A percentile compares a stretch with the other conserved stretches of the same genome.
Conservation (phyloP, 2,329 filamentous ascomycete species). For the Rhexocercosporidium sp. region DNA sequence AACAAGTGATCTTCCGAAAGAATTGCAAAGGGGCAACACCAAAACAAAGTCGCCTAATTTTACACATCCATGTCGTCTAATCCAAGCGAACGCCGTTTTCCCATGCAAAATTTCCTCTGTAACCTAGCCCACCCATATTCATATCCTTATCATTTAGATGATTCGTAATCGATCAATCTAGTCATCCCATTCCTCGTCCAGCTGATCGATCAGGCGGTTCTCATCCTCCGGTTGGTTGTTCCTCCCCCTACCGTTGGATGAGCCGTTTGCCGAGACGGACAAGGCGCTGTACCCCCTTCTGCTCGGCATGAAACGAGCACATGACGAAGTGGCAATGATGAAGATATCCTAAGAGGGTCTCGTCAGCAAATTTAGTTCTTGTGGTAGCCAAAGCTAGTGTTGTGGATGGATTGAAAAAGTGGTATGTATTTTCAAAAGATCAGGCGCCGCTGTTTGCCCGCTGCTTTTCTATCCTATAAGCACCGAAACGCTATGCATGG, state of each 20-base stretch:
- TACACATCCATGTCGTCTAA: conserved; percentile 18
- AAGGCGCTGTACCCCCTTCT: conserved; percentile 72
- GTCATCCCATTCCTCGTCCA: conserved; percentile 98
- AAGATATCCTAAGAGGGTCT: conserved; percentile 62
- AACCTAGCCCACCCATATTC: conserved; percentile 1
- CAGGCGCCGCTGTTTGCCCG: conserved; percentile 27
- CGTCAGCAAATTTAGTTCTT: conserved; percentile 26
- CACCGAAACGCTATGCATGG: conserved; percentile 19
- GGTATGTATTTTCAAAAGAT: conserved; percentile 8
- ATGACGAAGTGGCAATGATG: conserved; percentile 72
- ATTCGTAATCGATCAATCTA: conserved; percentile 41
- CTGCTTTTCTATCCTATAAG: conserved; percentile 33
- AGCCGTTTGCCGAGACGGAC: conserved; percentile 56
- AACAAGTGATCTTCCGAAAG: background rate
- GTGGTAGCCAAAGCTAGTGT: conserved; percentile 5
- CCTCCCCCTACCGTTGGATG: conserved; percentile 45
- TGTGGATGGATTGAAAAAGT: conserved; percentile 13
- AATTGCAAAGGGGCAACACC: background rate
- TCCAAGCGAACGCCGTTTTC: conserved; percentile 5
- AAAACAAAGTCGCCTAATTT: conserved; percentile 7
- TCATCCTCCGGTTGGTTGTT: conserved; percentile 69
- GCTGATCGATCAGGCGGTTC: conserved; percentile 91
- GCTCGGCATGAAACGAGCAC: conserved; percentile 67
- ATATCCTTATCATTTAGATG: background rate
- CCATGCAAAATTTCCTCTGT: conserved; percentile 3